A percentile compares a stretch with the other conserved stretches of the same genome.
phyloP scores from a whole-genome alignment of 2,329 filamentous ascomycete species.

The Volutella citrinella region DNA sequence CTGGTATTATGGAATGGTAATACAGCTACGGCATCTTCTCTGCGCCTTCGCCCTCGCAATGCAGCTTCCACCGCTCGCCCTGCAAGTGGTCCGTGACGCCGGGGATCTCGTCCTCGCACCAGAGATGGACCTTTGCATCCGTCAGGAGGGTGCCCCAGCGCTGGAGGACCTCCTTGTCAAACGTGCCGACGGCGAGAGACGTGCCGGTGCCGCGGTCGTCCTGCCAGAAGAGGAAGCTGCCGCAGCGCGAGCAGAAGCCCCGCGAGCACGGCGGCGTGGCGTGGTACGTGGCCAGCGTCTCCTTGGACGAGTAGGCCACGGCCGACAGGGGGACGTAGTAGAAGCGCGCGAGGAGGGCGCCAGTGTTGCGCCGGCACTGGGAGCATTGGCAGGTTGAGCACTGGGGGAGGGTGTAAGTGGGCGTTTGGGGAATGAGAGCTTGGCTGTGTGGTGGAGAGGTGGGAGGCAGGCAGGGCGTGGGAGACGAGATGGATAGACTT shows the following conservation, averaged over 20 bases:
- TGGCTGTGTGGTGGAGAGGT: too few relatives aligned
- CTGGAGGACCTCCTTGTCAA: conserved; percentile 43
- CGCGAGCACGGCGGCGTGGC: conserved; percentile 40
- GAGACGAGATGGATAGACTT: too few relatives aligned
- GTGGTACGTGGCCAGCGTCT: conserved; percentile 37
- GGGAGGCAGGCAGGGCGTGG: too few relatives aligned
- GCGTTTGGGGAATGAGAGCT: too few relatives aligned
- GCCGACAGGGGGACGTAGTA: conserved; percentile 35
- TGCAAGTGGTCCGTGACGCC: conserved; percentile 45
- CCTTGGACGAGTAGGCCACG: conserved; percentile 32
- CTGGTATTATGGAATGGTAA: too few relatives aligned
- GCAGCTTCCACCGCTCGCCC: conserved; percentile 21
- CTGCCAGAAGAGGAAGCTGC: conserved; percentile 48
- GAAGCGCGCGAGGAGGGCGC: conserved; percentile 41
- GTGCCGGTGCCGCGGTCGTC: conserved; percentile 26
- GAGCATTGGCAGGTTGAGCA: conserved; percentile 51
- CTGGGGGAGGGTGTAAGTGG: too few relatives aligned
- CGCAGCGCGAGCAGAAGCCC: conserved; percentile 48
- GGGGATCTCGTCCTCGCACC: conserved; percentile 42
- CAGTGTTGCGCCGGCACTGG: conserved; percentile 52
- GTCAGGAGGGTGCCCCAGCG: conserved; percentile 39
- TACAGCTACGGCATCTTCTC: too few relatives aligned
- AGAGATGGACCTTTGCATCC: conserved; percentile 36
- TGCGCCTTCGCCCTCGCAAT: conserved; percentile 19
- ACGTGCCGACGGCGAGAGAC: conserved; percentile 39